Percentiles rank a stretch among this genome's conserved stretches.
Conservation (phyloP, 257 asterid species). For the Catharanthus roseus region DNA sequence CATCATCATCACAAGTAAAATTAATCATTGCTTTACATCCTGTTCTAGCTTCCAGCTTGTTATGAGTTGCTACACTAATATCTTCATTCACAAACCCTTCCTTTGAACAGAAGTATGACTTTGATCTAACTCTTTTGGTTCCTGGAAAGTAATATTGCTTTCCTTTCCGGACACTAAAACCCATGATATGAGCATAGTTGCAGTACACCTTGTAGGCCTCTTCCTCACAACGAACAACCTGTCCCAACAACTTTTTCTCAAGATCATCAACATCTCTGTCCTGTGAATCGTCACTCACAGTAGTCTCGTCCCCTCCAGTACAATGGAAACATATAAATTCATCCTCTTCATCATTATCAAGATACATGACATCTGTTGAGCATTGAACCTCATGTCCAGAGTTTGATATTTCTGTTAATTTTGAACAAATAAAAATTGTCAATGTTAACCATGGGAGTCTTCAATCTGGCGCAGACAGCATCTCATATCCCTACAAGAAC, state of each 20-base stretch:
- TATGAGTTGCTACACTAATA: slow-evolving; percentile 27
- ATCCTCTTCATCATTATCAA: slow-evolving; percentile 13
- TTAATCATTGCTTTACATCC: slow-evolving; percentile 72
- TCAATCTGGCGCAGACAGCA: neutral
- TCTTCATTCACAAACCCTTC: slow-evolving; percentile 61
- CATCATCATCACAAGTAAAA: slow-evolving; percentile 45
- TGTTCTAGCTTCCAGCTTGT: slow-evolving; percentile 59
- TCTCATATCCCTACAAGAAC: neutral
- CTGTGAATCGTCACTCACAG: neutral
- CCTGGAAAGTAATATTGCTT: slow-evolving; percentile 71
- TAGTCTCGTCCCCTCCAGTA: slow-evolving; percentile 8
- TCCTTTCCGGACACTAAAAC: slow-evolving; percentile 64
- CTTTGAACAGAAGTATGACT: slow-evolving; percentile 61
- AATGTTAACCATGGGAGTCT: neutral
- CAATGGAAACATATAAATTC: slow-evolving; percentile 4
- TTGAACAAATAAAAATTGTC: slow-evolving; percentile 6
- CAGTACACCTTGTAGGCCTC: slow-evolving; percentile 72
- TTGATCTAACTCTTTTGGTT: slow-evolving; percentile 52
- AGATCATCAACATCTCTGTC: neutral
- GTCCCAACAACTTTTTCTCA: slow-evolving; percentile 1
- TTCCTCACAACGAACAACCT: slow-evolving; percentile 42
- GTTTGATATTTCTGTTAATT: slow-evolving; percentile 2
- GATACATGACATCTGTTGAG: neutral
- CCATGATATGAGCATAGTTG: slow-evolving; percentile 61
- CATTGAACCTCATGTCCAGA: neutral